Evolutionary conservation across 495 filamentous ascomycete species (phyloP), one percentile per base, ranked within the genome.

Genomic region (Staphylotrichum tortipilum): DNA sequence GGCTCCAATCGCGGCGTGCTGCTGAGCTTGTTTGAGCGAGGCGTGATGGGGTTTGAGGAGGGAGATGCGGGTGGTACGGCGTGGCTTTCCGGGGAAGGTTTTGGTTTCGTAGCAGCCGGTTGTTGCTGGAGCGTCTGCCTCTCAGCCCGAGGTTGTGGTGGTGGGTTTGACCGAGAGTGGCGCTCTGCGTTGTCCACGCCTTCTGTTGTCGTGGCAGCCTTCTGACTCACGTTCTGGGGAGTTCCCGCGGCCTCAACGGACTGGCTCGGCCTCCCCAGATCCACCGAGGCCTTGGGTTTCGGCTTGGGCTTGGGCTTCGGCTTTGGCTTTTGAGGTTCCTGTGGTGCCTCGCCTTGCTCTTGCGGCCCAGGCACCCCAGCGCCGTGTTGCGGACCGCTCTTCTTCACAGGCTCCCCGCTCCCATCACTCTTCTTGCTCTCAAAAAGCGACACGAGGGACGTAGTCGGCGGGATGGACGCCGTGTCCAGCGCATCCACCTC

Each of bases 371-470:
- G n/a, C n/a, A n/a, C n/a, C n/a, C n/a, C n/a, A n/a, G n/a, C n/a
- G n/a, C n/a, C n/a, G n/a, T n/a, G 56, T 26, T 62, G 53, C 14
- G 54, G 62, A 23, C 53, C 45, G 45, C 45, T 60, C 53, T 59
- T 73, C 64, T 72, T 75, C n/a, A 67, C 60, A 9, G 68, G 62
- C 23, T 68, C 62, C 41, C 53, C 54, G 23, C 31, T 26, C 47
- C 63, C 53, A 30, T 60, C 58, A 6, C 36, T 47, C 37, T 36
- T 33, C 47, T 65, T 56, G 55, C 53, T 57, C 63, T 86, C 83
- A 54, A 84, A 86, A 53, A 85, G 66, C 14, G 73, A 70, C 41
- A 85, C 77, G 17, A 85, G 65, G 8, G 78, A 71, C 15, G 69
- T 78, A 0, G 81, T 82, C 3, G 78, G 69, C 44, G 67, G 59